Conservation (phyloP, 169 alveolate genomes). For the Cryptosporidium canis region DNA sequence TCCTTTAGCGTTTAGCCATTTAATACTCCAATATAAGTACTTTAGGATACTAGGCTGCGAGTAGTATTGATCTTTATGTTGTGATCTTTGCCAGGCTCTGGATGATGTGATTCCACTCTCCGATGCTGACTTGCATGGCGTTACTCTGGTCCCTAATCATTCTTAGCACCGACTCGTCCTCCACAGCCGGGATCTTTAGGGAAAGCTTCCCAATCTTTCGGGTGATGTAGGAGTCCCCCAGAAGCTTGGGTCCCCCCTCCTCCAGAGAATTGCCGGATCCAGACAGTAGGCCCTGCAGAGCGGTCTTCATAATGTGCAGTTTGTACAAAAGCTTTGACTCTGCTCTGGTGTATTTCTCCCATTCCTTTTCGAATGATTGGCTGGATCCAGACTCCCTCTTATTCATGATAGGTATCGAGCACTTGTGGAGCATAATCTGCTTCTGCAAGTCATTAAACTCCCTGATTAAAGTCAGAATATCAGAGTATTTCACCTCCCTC, state of each 20-base stretch:
- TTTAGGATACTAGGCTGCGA: not conserved
- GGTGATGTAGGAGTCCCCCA: not conserved
- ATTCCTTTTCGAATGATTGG: constrained; percentile 13
- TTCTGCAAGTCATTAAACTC: constrained; percentile 38
- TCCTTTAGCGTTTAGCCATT: too few relatives aligned
- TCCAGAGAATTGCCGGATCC: not conserved
- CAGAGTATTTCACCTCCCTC: not conserved
- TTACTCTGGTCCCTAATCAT: not conserved
- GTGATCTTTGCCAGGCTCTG: not conserved
- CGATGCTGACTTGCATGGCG: not conserved
- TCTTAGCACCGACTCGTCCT: not conserved
- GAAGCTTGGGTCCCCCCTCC: not conserved
- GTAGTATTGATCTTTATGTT: not conserved
- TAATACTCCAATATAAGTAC: too few relatives aligned
- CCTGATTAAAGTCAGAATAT: not conserved
- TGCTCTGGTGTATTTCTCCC: constrained; percentile 18
- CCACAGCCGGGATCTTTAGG: constrained; percentile 6
- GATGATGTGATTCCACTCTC: constrained; percentile 44
- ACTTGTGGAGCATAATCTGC: constrained; percentile 36
- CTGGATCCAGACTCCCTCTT: not conserved
- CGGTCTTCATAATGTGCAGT: constrained; percentile 2
- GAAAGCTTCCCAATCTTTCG: constrained; percentile 10
- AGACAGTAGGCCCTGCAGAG: not conserved
- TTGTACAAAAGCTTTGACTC: constrained; percentile 19
- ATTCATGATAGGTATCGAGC: constrained; percentile 43